phyloP scores from a whole-genome alignment of 2,329 filamentous ascomycete genomes.

The Clonostachys rhizophaga region DNA sequence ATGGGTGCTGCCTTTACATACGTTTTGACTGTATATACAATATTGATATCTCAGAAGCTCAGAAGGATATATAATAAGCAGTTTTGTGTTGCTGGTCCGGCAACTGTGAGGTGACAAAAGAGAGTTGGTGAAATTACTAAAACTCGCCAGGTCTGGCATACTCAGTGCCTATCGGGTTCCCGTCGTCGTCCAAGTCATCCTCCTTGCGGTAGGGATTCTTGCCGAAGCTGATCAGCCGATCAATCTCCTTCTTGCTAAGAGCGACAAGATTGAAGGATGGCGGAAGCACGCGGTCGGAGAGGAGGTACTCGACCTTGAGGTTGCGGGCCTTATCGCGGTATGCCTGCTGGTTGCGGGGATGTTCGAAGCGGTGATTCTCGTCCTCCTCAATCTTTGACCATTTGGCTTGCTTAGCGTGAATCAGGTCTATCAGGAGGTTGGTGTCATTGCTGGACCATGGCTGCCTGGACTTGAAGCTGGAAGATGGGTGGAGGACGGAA shows the following conservation, averaged over 20 bases:
- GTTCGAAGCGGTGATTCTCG: constrained; percentile 28
- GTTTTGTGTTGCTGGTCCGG: too few relatives aligned
- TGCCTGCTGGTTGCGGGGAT: constrained; percentile 46
- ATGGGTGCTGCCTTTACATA: too few relatives aligned
- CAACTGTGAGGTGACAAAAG: too few relatives aligned
- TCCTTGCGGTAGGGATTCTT: constrained; percentile 47
- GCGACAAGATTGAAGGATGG: constrained; percentile 43
- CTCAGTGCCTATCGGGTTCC: constrained; percentile 30
- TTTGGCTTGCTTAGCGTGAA: constrained; percentile 18
- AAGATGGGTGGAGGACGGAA: constrained; percentile 2
- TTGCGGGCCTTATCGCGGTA: constrained; percentile 55
- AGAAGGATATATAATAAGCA: too few relatives aligned
- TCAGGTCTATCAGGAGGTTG: constrained; percentile 31
- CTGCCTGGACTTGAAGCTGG: constrained; percentile 12
- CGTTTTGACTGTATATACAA: too few relatives aligned
- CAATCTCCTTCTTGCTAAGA: constrained; percentile 44
- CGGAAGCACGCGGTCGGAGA: constrained; percentile 36
- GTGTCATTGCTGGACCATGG: constrained; percentile 39
- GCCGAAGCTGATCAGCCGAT: constrained; percentile 28
- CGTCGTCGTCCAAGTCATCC: constrained; percentile 33
- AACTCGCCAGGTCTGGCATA: neutral
- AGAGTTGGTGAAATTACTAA: too few relatives aligned
- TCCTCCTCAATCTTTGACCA: constrained; percentile 24
- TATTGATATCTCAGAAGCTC: too few relatives aligned
- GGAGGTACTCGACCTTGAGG: constrained; percentile 47